Evolutionary conservation across 768 basidiomycete species (phyloP).

Genomic region (Tephrocybe sp.): DNA sequence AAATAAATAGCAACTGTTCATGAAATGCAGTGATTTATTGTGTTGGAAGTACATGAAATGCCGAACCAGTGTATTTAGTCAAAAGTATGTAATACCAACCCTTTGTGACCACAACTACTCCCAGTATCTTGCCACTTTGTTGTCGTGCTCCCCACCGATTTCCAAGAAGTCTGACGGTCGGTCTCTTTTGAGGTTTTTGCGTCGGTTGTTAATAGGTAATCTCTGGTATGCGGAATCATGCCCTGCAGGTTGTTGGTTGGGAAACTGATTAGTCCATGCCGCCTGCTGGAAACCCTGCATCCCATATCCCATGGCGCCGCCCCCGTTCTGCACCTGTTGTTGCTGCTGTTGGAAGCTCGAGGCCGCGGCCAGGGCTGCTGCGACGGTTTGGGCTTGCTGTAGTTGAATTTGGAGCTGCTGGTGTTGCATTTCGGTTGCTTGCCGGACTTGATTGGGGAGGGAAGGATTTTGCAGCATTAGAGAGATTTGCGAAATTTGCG

Average conservation of each 20-base stretch:
- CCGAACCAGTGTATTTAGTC: not conserved
- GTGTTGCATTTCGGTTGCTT: conserved; percentile 81
- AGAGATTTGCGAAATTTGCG: conserved; percentile 79
- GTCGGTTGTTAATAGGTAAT: conserved; percentile 77
- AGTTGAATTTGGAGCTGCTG: conserved; percentile 80
- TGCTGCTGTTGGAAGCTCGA: conserved; percentile 57
- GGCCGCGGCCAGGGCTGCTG: conserved; percentile 61
- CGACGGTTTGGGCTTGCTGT: conserved; percentile 75
- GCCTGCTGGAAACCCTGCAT: conserved; percentile 38
- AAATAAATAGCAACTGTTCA: not conserved
- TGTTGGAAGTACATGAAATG: conserved; percentile 3
- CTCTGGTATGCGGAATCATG: conserved; percentile 89
- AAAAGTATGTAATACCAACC: not conserved
- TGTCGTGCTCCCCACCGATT: conserved; percentile 61
- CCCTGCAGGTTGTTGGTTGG: conserved; percentile 63
- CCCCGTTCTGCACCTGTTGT: conserved; percentile 36
- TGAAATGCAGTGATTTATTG: conserved; percentile 9
- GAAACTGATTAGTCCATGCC: conserved; percentile 47
- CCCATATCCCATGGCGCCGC: conserved; percentile 38
- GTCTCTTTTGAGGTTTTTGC: conserved; percentile 77
- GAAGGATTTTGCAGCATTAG: conserved; percentile 79
- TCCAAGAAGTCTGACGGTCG: conserved; percentile 85
- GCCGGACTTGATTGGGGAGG: conserved; percentile 70
- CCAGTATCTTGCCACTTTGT: conserved; percentile 75
- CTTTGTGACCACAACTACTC: conserved; percentile 42